phyloP scores from a whole-genome alignment of 768 basidiomycete genomes.

The Trametes cubensis region DNA sequence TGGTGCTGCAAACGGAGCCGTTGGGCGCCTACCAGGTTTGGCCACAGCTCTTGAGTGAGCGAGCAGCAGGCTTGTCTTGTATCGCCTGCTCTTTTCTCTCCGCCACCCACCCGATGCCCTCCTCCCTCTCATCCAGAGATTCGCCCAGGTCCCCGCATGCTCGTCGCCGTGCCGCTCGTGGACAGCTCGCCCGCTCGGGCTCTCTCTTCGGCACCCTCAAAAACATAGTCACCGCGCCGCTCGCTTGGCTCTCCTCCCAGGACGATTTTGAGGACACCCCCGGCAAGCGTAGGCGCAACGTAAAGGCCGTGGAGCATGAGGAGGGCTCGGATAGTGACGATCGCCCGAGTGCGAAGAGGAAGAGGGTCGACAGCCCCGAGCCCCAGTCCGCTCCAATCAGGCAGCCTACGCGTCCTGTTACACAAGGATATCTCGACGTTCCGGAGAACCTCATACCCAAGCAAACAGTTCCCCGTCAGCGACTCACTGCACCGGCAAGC shows the following conservation, averaged over 20 bases:
- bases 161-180: slow-evolving; percentile 17
- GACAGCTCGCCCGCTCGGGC: slow-evolving; percentile 30
- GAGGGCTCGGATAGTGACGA: slow-evolving; percentile 24
- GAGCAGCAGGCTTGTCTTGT: slow-evolving; percentile 15
- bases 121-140: slow-evolving; percentile 17
- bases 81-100: slow-evolving; percentile 12
- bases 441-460: slow-evolving; percentile 26
- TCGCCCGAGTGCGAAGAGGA: slow-evolving; percentile 33
- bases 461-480: slow-evolving; percentile 12
- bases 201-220: slow-evolving; percentile 40
- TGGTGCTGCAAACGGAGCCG: slow-evolving; percentile 5
- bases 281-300: slow-evolving; percentile 37
- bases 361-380: slow-evolving; percentile 34
- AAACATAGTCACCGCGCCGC: slow-evolving; percentile 37
- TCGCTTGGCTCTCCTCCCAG: slow-evolving; percentile 36
- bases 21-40: slow-evolving; percentile 5
- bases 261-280: slow-evolving; percentile 34
- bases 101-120: slow-evolving; percentile 22
- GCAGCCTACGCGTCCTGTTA: slow-evolving; percentile 15
- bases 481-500: slow-evolving; percentile 18
- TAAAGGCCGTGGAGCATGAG: slow-evolving; percentile 24
- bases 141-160: slow-evolving; percentile 18
- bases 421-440: slow-evolving; percentile 37
- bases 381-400: neutral
- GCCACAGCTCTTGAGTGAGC: slow-evolving; percentile 20